These are phyloP conservation scores for Venustampulla echinocandica DNA, from an alignment of 495 filamentous ascomycete genomes.

Conservation along the genomic window DNA sequence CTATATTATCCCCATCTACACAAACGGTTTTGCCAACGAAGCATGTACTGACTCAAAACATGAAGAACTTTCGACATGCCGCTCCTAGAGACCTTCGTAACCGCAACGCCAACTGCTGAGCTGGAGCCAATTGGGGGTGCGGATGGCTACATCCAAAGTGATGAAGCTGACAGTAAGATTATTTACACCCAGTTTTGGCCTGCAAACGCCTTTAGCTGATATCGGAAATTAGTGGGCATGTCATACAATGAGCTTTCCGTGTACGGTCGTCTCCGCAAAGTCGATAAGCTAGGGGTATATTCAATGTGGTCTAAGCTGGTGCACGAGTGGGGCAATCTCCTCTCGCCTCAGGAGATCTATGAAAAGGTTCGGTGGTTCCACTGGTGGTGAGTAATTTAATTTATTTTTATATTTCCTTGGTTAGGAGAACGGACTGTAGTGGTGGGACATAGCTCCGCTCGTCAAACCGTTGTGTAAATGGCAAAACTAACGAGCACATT, in stretches of 20 bases:
- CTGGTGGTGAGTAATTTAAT: too few relatives aligned
- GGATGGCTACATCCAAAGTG: slow-evolving; percentile 50
- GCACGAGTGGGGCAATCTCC: slow-evolving; percentile 55
- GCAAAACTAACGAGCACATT: too few relatives aligned
- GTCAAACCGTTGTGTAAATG: too few relatives aligned
- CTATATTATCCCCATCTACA: too few relatives aligned
- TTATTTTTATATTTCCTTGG: too few relatives aligned
- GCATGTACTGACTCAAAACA: too few relatives aligned
- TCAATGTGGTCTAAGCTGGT: slow-evolving; percentile 61
- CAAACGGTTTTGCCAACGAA: too few relatives aligned
- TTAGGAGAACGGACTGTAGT: too few relatives aligned
- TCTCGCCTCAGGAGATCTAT: slow-evolving; percentile 18
- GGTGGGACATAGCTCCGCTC: too few relatives aligned
- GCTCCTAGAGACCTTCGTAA: slow-evolving; percentile 61
- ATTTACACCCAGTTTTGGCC: background rate
- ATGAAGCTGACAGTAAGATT: slow-evolving; percentile 64
- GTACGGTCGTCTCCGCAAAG: slow-evolving; percentile 59
- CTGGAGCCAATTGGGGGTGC: slow-evolving; percentile 69
- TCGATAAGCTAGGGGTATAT: slow-evolving; percentile 63
- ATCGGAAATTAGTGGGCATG: too few relatives aligned
- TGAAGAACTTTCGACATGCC: slow-evolving; percentile 46
- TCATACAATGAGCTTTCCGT: slow-evolving; percentile 45
- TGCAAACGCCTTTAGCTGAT: slow-evolving; percentile 32
- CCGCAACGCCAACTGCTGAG: slow-evolving; percentile 73
- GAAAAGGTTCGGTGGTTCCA: slow-evolving; percentile 27